Evolutionary conservation across 495 filamentous ascomycete species (phyloP).

Genomic region (Aspergillus bridgeri): DNA sequence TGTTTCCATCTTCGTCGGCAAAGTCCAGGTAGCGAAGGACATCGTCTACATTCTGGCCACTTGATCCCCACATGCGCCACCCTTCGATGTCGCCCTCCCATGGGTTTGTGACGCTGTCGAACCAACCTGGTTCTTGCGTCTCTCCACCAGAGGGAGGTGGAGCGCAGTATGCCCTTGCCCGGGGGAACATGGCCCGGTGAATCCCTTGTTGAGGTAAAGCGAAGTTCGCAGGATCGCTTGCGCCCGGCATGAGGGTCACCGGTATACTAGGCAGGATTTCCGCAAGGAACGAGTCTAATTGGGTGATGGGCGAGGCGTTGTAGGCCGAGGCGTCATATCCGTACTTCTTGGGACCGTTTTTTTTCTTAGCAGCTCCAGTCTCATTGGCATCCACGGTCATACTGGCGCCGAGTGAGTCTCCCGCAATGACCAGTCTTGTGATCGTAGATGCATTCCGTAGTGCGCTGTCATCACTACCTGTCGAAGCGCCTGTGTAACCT

Average conservation of each 20-base stretch:
- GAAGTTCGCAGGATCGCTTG: constrained; percentile 73
- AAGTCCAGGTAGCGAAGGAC: constrained; percentile 78
- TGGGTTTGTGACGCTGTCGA: constrained; percentile 89
- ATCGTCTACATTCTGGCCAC: constrained; percentile 92
- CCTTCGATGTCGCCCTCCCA: constrained; percentile 88
- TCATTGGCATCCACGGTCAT: constrained; percentile 33
- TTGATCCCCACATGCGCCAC: constrained; percentile 76
- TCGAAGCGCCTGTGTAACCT: constrained; percentile 64
- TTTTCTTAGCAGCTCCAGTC: constrained; percentile 41
- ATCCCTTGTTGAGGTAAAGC: constrained; percentile 79
- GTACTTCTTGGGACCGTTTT: constrained; percentile 69
- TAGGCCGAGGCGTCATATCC: constrained; percentile 89
- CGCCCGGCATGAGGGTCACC: constrained; percentile 74
- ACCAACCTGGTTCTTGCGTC: constrained; percentile 62
- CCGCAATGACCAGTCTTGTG: constrained; percentile 82
- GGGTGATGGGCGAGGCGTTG: constrained; percentile 76
- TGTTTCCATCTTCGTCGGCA: constrained; percentile 25
- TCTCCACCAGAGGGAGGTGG: constrained; percentile 46
- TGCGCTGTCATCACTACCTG: constrained; percentile 43
- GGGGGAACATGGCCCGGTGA: constrained; percentile 78
- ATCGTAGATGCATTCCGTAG: constrained; percentile 56
- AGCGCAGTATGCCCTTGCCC: constrained; percentile 60
- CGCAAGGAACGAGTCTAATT: constrained; percentile 78
- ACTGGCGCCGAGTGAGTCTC: constrained; percentile 73
- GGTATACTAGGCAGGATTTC: constrained; percentile 77